Evolutionary conservation across 148 eudicot species (phyloP).

Genomic region (Heliamphora exappendiculata): DNA sequence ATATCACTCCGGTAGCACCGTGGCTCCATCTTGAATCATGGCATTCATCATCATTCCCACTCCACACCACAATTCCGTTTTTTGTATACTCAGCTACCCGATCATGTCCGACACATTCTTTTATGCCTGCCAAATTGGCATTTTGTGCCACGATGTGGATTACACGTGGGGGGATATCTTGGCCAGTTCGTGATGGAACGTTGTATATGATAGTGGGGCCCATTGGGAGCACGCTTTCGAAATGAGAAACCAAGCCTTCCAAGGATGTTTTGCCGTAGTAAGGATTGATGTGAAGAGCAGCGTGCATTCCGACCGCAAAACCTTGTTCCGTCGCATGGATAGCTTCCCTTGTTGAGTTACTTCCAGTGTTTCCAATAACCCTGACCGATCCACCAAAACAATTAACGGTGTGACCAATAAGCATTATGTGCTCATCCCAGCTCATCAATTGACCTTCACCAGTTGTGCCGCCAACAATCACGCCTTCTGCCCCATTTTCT

Average conservation of each 20-base stretch:
- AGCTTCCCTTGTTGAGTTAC: slow-evolving; percentile 92
- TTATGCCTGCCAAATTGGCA: slow-evolving; percentile 65
- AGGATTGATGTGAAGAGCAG: slow-evolving; percentile 92
- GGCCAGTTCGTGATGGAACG: slow-evolving; percentile 77
- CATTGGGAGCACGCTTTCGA: slow-evolving; percentile 65
- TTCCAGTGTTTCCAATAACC: slow-evolving; percentile 87
- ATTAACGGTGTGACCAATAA: slow-evolving; percentile 81
- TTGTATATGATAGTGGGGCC: slow-evolving; percentile 84
- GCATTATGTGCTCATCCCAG: slow-evolving; percentile 97
- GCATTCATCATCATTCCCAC: slow-evolving; percentile 81
- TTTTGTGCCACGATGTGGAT: slow-evolving; percentile 36
- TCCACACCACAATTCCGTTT: slow-evolving; percentile 59
- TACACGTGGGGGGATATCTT: slow-evolving; percentile 69
- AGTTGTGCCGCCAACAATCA: slow-evolving; percentile 88
- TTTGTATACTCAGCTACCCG: slow-evolving; percentile 56
- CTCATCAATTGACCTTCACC: slow-evolving; percentile 93
- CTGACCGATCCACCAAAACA: slow-evolving; percentile 72
- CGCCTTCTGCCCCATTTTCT: slow-evolving; percentile 62
- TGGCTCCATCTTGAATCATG: slow-evolving; percentile 75
- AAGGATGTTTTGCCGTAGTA: slow-evolving; percentile 83
- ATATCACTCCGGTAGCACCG: slow-evolving; percentile 74
- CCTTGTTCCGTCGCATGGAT: slow-evolving; percentile 91
- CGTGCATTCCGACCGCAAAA: slow-evolving; percentile 91
- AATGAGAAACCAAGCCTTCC: slow-evolving; percentile 71
- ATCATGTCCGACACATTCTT: slow-evolving; percentile 75